Conservation (phyloP, 495 filamentous ascomycete genomes). For the Aspergillus cavernicola region DNA sequence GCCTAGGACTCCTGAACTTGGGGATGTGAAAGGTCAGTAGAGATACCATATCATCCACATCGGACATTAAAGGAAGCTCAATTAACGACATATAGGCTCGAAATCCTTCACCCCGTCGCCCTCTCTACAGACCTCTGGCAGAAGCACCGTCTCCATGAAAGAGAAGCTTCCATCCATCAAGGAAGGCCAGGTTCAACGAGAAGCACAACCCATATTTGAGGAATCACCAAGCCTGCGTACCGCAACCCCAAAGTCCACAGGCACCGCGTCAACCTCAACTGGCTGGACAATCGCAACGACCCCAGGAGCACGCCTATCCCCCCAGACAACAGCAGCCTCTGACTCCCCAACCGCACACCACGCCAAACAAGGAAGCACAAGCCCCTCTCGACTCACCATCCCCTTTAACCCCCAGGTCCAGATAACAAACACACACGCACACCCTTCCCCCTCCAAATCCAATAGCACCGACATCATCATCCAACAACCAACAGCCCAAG, state of each 20-base stretch:
- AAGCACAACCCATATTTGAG: background rate
- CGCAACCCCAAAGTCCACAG: constrained; percentile 12
- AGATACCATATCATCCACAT: too few relatives aligned
- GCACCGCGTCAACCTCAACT: constrained; percentile 3
- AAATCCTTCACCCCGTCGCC: background rate
- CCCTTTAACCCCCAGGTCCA: background rate
- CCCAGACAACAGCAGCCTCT: constrained; percentile 11
- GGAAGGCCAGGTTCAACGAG: background rate
- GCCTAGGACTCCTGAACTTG: background rate
- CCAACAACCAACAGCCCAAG: too few relatives aligned
- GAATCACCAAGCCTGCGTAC: background rate
- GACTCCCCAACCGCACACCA: background rate
- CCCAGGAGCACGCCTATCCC: background rate
- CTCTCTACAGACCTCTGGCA: background rate
- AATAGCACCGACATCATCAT: background rate
- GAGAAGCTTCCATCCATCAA: constrained; percentile 8
- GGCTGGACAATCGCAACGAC: background rate
- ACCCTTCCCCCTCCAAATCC: constrained; percentile 7
- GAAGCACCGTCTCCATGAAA: background rate
- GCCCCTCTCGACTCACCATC: background rate
- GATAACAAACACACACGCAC: constrained; percentile 16
- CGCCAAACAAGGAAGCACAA: background rate
- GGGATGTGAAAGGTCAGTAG: background rate
- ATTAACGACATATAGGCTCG: background rate
- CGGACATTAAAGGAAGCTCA: background rate